A percentile compares a stretch with the other conserved stretches of the same genome.
phyloP scores from a whole-genome alignment of 129 eudicot species.

The Helianthus annuus region HanXRQr2.0-SUNRISE NC_035445.2:10488681-10489180 shows the following conservation, averaged over 20 bases:
- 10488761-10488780: slow-evolving; percentile 73
- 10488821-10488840: slow-evolving; percentile 95
- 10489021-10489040: neutral
- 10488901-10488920: slow-evolving; percentile 90
- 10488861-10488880: no score
- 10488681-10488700: slow-evolving; percentile 90
- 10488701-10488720: slow-evolving; percentile 72
- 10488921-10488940: slow-evolving; percentile 70
- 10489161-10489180: no score
- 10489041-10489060: neutral
- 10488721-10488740: slow-evolving; percentile 60
- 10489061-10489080: neutral
- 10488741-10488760: slow-evolving; percentile 93
- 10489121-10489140: no score
- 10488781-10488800: slow-evolving; percentile 84
- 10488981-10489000: slow-evolving; percentile 3
- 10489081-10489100: no score
- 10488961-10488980: slow-evolving; percentile 41
- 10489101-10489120: no score
- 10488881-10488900: slow-evolving; percentile 67
- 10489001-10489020: neutral
- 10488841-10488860: slow-evolving; percentile 96
- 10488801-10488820: slow-evolving; percentile 57
- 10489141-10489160: no score
- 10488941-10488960: slow-evolving; percentile 96